Conservation (phyloP, 2,329 filamentous ascomycete genomes). For the Simplicillium aogashimaense region DNA sequence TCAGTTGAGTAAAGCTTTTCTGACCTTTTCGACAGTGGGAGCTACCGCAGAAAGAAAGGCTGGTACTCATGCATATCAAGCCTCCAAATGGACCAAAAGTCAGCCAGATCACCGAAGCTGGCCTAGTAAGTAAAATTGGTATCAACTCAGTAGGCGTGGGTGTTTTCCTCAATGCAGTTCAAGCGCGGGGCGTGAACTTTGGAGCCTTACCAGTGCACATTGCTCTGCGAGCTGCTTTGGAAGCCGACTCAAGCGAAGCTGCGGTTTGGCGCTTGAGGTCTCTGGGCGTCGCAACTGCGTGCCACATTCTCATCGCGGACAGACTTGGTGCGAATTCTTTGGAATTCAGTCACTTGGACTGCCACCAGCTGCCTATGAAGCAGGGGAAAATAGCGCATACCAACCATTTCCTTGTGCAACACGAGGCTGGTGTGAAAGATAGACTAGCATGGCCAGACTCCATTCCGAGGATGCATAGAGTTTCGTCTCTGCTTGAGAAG, state of each 20-base stretch:
- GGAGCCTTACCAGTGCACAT: constrained; percentile 4
- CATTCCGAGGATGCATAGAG: neutral
- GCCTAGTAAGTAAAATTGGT: constrained; percentile 2
- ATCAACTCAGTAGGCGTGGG: constrained; percentile 12
- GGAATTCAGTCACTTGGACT: constrained; percentile 1
- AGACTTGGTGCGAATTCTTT: constrained; percentile 1
- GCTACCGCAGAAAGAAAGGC: neutral
- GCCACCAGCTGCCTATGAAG: neutral
- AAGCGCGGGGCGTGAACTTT: constrained; percentile 13
- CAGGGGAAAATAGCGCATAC: constrained; percentile 1
- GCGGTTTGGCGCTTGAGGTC: neutral
- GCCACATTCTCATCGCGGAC: constrained; percentile 2
- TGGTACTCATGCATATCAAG: neutral
- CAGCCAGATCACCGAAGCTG: neutral
- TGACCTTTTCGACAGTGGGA: neutral
- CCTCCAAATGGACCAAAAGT: neutral
- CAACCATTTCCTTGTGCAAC: constrained; percentile 1
- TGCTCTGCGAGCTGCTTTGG: neutral
- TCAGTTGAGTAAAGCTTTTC: neutral
- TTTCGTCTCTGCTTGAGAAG: neutral
- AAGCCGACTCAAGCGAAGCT: neutral
- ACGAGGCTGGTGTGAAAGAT: neutral
- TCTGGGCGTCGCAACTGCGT: neutral
- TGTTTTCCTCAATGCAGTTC: constrained; percentile 17
- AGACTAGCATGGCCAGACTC: neutral